These are phyloP conservation scores for Lactarius sanguifluus DNA, from an alignment of 768 basidiomycete species.

Conservation along the genomic window DNA sequence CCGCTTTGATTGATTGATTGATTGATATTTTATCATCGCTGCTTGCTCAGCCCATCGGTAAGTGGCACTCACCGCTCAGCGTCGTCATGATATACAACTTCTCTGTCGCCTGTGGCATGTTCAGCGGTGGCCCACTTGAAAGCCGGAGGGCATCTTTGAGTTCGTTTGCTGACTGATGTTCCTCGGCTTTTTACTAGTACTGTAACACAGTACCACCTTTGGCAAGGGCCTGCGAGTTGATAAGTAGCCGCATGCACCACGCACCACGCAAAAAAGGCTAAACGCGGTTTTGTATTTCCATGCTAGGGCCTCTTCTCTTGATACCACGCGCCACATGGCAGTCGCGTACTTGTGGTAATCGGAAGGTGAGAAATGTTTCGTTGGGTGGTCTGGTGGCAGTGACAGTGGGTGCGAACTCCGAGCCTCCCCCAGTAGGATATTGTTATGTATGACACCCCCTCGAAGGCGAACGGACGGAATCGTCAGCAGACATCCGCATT, in stretches of 20 bases:
- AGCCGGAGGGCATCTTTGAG: not conserved
- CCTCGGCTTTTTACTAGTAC: not conserved
- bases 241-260: not conserved
- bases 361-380: not conserved
- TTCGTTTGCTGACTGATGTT: not conserved
- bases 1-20: not conserved
- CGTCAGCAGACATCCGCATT: not conserved
- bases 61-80: not conserved
- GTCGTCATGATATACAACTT: not conserved
- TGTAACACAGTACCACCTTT: not conserved
- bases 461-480: not conserved
- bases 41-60: not conserved
- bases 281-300: not conserved
- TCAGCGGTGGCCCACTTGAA: not conserved
- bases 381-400: not conserved
- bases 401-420: slow-evolving; percentile 7
- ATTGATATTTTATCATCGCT: not conserved
- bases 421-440: not conserved
- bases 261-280: not conserved
- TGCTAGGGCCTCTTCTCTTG: not conserved
- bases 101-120: not conserved
- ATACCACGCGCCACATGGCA: not conserved
- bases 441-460: not conserved
- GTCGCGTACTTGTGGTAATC: not conserved
- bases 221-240: not conserved